Evolutionary conservation across 768 basidiomycete species (phyloP).

Genomic region (Mrakia frigida): DNA sequence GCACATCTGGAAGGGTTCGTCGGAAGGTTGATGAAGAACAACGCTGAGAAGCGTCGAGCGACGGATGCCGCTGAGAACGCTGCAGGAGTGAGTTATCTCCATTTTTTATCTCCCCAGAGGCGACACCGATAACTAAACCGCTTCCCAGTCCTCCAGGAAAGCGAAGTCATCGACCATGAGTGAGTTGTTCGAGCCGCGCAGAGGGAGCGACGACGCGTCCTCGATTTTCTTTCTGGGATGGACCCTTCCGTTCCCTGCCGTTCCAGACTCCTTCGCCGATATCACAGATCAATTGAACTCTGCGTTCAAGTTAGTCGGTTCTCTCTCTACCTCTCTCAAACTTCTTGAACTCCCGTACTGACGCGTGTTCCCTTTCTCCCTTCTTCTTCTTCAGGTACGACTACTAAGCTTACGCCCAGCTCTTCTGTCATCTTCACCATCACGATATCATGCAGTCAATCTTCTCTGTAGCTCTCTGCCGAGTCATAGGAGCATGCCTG

Average conservation of each 20-base stretch:
- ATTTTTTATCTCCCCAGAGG: no score
- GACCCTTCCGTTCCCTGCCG: no score
- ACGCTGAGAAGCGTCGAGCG: background rate
- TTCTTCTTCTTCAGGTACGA: background rate
- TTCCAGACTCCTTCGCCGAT: background rate
- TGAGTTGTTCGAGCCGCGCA: no score
- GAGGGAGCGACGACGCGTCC: no score
- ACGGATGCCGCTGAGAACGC: background rate
- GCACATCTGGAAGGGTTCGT: no score
- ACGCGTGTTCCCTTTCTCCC: background rate
- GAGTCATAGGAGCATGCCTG: no score
- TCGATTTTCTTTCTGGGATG: no score
- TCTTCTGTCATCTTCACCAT: no score
- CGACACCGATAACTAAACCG: no score
- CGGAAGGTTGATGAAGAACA: background rate
- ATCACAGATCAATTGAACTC: background rate
- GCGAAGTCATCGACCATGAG: background rate
- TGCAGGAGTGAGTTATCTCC: background rate
- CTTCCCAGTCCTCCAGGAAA: background rate
- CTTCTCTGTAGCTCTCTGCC: no score
- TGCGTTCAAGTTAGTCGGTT: background rate
- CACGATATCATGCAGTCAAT: no score
- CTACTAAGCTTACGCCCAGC: background rate
- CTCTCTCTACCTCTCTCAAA: background rate
- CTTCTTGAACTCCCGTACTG: background rate